Base-by-base conservation (phyloP, 2,329 filamentous ascomycete species). In the Ophiostoma pallidulum region DNA sequence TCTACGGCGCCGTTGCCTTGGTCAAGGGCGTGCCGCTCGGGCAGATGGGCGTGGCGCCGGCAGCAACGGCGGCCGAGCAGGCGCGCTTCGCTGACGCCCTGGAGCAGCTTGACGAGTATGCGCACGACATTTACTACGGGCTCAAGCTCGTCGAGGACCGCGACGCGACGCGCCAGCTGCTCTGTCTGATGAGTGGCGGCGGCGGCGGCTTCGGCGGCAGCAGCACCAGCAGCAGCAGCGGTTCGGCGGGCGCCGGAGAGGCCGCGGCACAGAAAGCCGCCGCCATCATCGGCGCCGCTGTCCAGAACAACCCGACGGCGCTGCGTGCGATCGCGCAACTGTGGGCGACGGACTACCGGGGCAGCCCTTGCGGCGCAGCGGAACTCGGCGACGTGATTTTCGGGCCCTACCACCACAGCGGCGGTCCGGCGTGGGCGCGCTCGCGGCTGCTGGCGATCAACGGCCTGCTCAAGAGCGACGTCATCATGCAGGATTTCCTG, bases 91-190 rank as follows among this genome's bases (percentile, higher is more conserved):
- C 74, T 35, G 64, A 64, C 10, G 74, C 75, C 0, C 67, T 85
- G 8, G 70, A 75, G 29, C 69, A 69, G 29, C 70, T 85, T n/a
- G 69, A 75, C 51, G 80, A 84, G 7, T 64, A 83, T 24, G 74
- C 80, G 0, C 80, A 84, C 60, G 81, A 84, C 61, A 77, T 84
- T 53, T 84, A 82, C 65, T 85, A 83, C 60, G 81, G 81, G 9
- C 66, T 80, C 16, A 76, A 81, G 59, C 72, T 84, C 49, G 69
- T 73, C 19, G 74, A 78, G 58, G 74, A 81, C 53, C 57, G 66
- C 3, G 69, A 71, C 2, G 72, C 73, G 2, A 55, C 81, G 45
- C 70, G 69, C 52, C 63, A 70, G n/a, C 68, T 84, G 2, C 64
- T 82, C 50, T 80, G 78, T 57, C 64, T 80, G 32, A 72, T 79